phyloP scores from a whole-genome alignment of 176 grass and related monocot genomes.

The Neostapfia colusana region DNA sequence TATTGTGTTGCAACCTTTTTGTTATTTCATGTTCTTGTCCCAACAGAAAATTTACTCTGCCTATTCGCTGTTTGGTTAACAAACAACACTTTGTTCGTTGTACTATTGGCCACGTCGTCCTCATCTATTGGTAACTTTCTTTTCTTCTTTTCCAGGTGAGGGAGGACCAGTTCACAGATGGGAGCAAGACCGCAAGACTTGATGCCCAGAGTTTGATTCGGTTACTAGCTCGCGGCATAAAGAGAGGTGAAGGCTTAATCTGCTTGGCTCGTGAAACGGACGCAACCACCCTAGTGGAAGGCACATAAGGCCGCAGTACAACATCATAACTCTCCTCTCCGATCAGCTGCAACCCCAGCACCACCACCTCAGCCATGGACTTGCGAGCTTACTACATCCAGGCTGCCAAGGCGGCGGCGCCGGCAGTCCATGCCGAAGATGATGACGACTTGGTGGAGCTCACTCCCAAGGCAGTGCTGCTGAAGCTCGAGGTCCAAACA shows the following conservation, averaged over 20 bases:
- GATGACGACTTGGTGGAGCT: neutral
- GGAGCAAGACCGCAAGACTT: neutral
- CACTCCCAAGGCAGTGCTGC: neutral
- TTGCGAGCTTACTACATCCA: conserved; percentile 8
- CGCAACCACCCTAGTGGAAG: conserved; percentile 4
- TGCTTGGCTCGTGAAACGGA: conserved; percentile 38
- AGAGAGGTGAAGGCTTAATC: conserved; percentile 2
- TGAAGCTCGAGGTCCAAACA: conserved; percentile 11
- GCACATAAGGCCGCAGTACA: neutral
- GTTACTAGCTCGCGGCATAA: conserved; percentile 30
- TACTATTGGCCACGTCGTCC: neutral
- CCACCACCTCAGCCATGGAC: conserved; percentile 30
- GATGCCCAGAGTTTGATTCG: conserved; percentile 31
- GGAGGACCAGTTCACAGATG: neutral
- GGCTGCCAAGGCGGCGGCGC: conserved; percentile 22
- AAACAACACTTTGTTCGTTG: neutral
- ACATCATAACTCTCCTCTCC: neutral
- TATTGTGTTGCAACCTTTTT: neutral
- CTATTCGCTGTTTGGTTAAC: neutral
- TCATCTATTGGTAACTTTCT: conserved; percentile 31
- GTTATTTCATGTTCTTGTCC: conserved; percentile 39
- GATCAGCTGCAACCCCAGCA: conserved; percentile 3
- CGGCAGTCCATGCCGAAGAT: neutral
- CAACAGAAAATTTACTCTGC: neutral
- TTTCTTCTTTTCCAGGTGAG: conserved; percentile 23